Conservation (phyloP, 2,329 filamentous ascomycete genomes). For the Coniochaeta sp. region DNA sequence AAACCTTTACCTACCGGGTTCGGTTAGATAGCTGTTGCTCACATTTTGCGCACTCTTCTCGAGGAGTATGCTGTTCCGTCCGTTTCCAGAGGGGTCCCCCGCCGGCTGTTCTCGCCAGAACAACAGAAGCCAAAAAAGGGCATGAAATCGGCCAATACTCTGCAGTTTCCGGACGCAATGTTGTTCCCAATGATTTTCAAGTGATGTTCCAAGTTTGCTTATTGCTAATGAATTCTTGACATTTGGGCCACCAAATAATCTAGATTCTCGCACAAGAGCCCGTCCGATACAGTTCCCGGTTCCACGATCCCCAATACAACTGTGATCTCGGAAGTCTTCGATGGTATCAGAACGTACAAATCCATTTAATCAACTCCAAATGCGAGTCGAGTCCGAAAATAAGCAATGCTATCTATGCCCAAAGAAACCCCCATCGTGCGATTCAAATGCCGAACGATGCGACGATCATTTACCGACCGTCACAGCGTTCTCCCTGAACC, state of each 20-base stretch:
- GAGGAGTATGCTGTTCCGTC: background rate
- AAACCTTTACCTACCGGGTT: slow-evolving; percentile 51
- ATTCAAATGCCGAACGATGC: background rate
- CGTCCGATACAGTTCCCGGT: background rate
- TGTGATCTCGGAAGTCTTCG: background rate
- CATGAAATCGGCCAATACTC: background rate
- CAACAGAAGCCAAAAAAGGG: background rate
- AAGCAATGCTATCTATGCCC: background rate
- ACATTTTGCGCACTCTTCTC: slow-evolving; percentile 49
- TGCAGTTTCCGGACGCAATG: background rate
- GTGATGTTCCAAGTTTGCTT: background rate
- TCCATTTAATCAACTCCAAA: background rate
- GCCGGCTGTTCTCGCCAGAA: background rate
- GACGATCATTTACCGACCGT: background rate
- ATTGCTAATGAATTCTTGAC: background rate
- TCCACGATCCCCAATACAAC: background rate
- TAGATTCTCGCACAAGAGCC: too few species aligned
- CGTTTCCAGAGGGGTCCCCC: background rate
- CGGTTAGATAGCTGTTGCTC: slow-evolving; percentile 96
- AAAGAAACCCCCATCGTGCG: background rate
- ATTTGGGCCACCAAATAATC: too few species aligned
- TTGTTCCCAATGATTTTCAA: background rate
- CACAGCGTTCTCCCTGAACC: background rate
- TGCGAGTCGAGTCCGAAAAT: background rate
- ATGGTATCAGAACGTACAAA: background rate